Base-by-base conservation (phyloP, 257 asterid genomes). In the Scutellaria galericulata region DNA sequence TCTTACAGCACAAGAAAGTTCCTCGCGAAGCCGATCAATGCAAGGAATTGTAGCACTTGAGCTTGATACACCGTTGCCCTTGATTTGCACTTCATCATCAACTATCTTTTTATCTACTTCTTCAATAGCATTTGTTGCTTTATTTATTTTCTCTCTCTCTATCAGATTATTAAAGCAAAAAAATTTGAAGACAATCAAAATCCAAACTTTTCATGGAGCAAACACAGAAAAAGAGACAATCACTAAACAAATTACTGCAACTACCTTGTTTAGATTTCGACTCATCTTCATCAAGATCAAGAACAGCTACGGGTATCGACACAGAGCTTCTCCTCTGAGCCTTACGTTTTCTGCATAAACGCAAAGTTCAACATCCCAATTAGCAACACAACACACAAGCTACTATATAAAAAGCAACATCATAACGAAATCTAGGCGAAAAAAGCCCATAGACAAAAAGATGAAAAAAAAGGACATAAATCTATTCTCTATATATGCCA, bases 1-100 rank as follows among this genome's bases (percentile, higher is more conserved):
- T 61, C 89, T 83, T 84, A 94, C 99, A 20, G 99, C 97, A 64
- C 99, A 94, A 35, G 98, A 94, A 76, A 94, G 99, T 79, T 94
- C 99, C 82, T 94, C 99, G 6, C 97, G 90, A 37, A 94, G 97
- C 54, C 82, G 68, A 76, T 94, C 97, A 51, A 94, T 83, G 85
- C 96, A 91, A 0, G 95, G 93, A 72, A 94, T 80, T 39, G 79
- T 77, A 39, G 90, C 64, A 58, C 73, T 69, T 1, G 89, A 62
- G 57, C 80, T 65, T 41, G 90, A 71, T 77, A 24, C 84, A 68
- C 53, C 68, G 15, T 79, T 66, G 24, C 75, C 75, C 77, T 69
- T 81, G 42, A 64, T 67, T 12, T 69, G 73, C 56, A 66, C 77
- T 70, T 79, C 83, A 68, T 75, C 80, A 64, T 64, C 79, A 27